Percentiles rank a stretch among this genome's conserved stretches.
Conservation (phyloP, 2,329 filamentous ascomycete species). For the Beauveria scarabaeidicola region DNA sequence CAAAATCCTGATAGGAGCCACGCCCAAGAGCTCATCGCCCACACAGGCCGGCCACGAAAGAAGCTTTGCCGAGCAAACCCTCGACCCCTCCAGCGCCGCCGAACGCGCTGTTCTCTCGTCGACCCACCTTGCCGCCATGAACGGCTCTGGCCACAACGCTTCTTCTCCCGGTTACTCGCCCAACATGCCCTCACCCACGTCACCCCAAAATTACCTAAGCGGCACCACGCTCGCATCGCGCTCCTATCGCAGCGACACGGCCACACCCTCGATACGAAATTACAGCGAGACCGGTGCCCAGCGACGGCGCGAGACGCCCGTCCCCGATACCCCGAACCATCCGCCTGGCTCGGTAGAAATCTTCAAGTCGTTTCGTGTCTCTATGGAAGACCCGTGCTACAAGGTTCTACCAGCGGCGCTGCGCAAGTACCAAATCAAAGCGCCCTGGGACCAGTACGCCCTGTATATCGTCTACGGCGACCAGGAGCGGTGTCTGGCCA, state of each 20-base stretch:
- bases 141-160: constrained; percentile 45
- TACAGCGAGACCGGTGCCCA: constrained; percentile 33
- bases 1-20: constrained; percentile 61
- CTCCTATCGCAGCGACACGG: constrained; percentile 50
- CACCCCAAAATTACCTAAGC: constrained; percentile 47
- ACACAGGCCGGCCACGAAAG: constrained; percentile 64
- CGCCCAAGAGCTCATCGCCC: constrained; percentile 69
- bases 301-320: constrained; percentile 53
- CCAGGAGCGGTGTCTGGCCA: constrained; percentile 83
- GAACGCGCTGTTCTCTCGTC: constrained; percentile 59
- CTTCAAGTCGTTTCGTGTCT: constrained; percentile 97
- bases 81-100: constrained; percentile 62
- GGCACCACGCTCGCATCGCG: constrained; percentile 52
- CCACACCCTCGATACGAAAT: constrained; percentile 26
- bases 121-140: constrained; percentile 62
- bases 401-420: constrained; percentile 93
- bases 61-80: constrained; percentile 51
- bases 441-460: constrained; percentile 94
- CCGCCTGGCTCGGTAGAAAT: constrained; percentile 72
- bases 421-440: constrained; percentile 97
- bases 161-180: constrained; percentile 51
- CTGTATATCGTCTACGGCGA: constrained; percentile 99
- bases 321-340: constrained; percentile 50
- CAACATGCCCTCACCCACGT: constrained; percentile 63
- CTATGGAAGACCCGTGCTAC: constrained; percentile 95